These are phyloP conservation scores for Penicillium thymicola DNA, from an alignment of 2,329 filamentous ascomycete species.

Conservation along the genomic window DNA sequence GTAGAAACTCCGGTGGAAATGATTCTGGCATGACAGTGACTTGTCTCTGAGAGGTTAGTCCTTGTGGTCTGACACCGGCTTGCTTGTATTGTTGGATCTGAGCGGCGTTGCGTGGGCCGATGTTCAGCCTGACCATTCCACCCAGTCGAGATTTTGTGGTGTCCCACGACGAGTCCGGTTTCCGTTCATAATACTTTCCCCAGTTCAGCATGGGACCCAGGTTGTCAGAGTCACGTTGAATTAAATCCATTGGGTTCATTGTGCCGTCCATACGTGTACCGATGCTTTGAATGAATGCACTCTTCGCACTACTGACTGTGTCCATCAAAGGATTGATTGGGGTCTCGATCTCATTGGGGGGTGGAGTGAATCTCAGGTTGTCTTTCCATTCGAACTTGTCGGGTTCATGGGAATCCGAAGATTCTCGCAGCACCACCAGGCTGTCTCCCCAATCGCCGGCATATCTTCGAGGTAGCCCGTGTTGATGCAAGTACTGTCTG, in stretches of 20 bases:
- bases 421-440: constrained; percentile 18
- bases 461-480: constrained; percentile 26
- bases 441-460: constrained; percentile 36
- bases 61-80: neutral
- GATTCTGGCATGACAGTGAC: neutral
- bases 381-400: constrained; percentile 21
- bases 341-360: neutral
- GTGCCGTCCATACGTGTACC: neutral
- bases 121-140: neutral
- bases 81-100: neutral
- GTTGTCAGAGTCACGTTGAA: neutral
- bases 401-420: neutral
- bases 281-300: neutral
- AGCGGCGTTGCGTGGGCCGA: neutral
- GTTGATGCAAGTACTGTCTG: constrained; percentile 30
- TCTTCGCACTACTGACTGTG: neutral
- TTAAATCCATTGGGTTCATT: neutral
- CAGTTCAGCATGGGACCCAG: neutral
- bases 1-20: neutral
- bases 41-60: neutral
- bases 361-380: constrained; percentile 3
- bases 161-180: neutral
- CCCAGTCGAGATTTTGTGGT: neutral
- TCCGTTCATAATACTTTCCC: constrained; percentile 2
- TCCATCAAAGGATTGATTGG: neutral